Conservation (phyloP, 1,139 yeast species). For the Scheffersomyces quercinus region DNA sequence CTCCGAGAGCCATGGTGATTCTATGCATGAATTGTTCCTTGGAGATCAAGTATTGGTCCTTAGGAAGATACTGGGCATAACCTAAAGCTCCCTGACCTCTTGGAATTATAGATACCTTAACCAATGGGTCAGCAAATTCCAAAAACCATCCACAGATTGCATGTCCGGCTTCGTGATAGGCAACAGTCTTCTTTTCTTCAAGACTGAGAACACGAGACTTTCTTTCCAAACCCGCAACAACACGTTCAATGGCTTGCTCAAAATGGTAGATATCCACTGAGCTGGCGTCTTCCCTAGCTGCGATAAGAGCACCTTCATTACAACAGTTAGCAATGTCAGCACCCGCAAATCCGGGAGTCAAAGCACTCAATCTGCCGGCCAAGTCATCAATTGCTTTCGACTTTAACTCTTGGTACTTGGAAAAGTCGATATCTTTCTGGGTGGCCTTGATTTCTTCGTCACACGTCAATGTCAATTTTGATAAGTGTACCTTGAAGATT, state of each 20-base stretch:
- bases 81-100: slow-evolving; percentile 86
- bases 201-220: slow-evolving; percentile 68
- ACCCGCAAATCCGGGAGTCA: slow-evolving; percentile 85
- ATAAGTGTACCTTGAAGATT: slow-evolving; percentile 69
- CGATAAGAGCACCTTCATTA: slow-evolving; percentile 81
- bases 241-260: slow-evolving; percentile 81
- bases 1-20: slow-evolving; percentile 82
- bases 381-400: slow-evolving; percentile 55
- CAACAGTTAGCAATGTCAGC: slow-evolving; percentile 85
- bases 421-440: slow-evolving; percentile 42
- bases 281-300: slow-evolving; percentile 65
- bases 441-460: slow-evolving; percentile 44
- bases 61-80: slow-evolving; percentile 80
- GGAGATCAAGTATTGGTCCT: slow-evolving; percentile 68
- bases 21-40: slow-evolving; percentile 68
- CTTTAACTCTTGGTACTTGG: slow-evolving; percentile 50
- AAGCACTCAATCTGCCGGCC: slow-evolving; percentile 71
- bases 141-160: slow-evolving; percentile 80
- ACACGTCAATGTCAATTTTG: slow-evolving; percentile 47
- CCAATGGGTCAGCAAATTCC: slow-evolving; percentile 71
- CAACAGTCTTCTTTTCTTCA: slow-evolving; percentile 72
- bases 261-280: slow-evolving; percentile 63
- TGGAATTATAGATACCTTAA: slow-evolving; percentile 80
- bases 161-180: slow-evolving; percentile 84
- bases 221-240: slow-evolving; percentile 77